Percentiles rank a stretch among this genome's conserved stretches.
These are phyloP conservation scores for Pyronema domesticum DNA, from an alignment of 495 filamentous ascomycete genomes.

Conservation along the genomic window DNA sequence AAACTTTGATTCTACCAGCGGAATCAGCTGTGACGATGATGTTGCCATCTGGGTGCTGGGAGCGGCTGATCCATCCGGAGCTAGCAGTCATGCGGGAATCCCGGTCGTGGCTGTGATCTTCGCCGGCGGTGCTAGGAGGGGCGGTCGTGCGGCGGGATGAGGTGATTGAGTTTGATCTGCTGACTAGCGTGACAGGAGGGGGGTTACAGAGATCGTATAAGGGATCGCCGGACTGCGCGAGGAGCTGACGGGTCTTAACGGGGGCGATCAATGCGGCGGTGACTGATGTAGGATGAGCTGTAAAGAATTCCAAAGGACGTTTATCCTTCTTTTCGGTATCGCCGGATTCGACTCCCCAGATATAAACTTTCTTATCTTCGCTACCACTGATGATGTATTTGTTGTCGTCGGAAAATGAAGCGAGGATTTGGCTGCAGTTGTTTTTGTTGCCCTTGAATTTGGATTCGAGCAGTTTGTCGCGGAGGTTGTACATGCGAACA, in stretches of 20 bases:
- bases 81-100: constrained; percentile 41
- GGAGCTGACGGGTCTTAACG: constrained; percentile 51
- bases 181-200: constrained; percentile 69
- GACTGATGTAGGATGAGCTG: constrained; percentile 63
- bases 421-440: constrained; percentile 77
- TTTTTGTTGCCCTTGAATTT: constrained; percentile 93
- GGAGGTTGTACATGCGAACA: constrained; percentile 74
- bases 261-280: constrained; percentile 79
- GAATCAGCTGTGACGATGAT: constrained; percentile 89
- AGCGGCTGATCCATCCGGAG: constrained; percentile 31
- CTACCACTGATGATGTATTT: constrained; percentile 83
- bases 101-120: neutral
- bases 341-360: constrained; percentile 54
- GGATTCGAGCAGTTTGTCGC: constrained; percentile 63
- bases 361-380: constrained; percentile 74
- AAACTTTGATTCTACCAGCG: constrained; percentile 75
- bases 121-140: neutral
- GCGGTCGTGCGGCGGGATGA: neutral
- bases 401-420: constrained; percentile 72
- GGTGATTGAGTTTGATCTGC: constrained; percentile 41
- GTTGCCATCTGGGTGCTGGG: constrained; percentile 62
- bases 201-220: constrained; percentile 95
- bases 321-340: constrained; percentile 55
- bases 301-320: constrained; percentile 66
- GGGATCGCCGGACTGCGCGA: constrained; percentile 71